Conservation (phyloP, 768 basidiomycete species). For the Lyophyllum semitale region DNA sequence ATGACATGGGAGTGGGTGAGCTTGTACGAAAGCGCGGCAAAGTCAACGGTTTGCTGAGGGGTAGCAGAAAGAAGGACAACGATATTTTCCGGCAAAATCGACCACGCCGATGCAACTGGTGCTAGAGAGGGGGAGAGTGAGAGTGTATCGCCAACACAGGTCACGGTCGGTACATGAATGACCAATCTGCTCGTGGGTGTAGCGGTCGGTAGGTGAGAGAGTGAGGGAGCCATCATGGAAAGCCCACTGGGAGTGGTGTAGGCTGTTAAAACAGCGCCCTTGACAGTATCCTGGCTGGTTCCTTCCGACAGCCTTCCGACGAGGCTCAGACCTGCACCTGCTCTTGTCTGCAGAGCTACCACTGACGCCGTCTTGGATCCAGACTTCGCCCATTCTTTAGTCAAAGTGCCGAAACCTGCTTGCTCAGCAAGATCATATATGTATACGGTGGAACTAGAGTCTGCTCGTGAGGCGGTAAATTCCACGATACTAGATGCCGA, state of each 20-base stretch:
- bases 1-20: conserved; percentile 69
- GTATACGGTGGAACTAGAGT: conserved; percentile 68
- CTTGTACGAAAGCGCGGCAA: conserved; percentile 76
- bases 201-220: conserved; percentile 70
- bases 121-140: conserved; percentile 79
- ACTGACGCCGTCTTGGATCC: conserved; percentile 50
- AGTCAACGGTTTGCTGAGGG: conserved; percentile 79
- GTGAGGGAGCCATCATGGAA: conserved; percentile 77
- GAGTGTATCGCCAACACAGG: conserved; percentile 64
- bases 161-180: conserved; percentile 80
- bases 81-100: conserved; percentile 63
- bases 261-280: conserved; percentile 66
- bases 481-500: conserved; percentile 70
- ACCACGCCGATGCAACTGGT: conserved; percentile 58
- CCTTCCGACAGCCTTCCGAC: conserved; percentile 81
- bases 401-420: conserved; percentile 75
- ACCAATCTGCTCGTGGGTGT: conserved; percentile 68
- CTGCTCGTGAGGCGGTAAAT: conserved; percentile 58
- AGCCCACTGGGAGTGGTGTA: conserved; percentile 87
- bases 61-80: conserved; percentile 82
- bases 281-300: conserved; percentile 66
- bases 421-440: conserved; percentile 85
- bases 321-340: conserved; percentile 81
- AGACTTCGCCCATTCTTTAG: conserved; percentile 62
- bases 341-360: conserved; percentile 75